Conservation (phyloP, 1,284 basidiomycete genomes). For the Takashimella tepidaria region DNA sequence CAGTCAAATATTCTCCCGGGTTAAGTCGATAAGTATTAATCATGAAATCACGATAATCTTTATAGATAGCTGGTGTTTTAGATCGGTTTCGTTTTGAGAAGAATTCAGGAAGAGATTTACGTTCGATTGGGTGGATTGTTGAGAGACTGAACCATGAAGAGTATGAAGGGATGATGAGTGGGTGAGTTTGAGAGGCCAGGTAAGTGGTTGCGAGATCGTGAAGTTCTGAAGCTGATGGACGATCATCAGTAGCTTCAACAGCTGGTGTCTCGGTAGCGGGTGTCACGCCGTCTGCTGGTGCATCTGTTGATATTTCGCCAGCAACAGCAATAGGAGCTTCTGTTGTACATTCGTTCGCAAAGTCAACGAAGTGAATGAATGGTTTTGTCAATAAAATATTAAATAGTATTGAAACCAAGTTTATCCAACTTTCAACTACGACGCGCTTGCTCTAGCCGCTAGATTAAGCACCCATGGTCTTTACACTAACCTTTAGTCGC, state of each 20-base stretch:
- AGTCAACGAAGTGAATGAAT: too few species aligned
- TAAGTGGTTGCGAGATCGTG: slow-evolving; percentile 56
- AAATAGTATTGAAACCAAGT: too few species aligned
- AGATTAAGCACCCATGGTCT: too few species aligned
- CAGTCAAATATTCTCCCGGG: slow-evolving; percentile 93
- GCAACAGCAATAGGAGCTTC: too few species aligned
- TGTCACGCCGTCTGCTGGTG: slow-evolving; percentile 9
- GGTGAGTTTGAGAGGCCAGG: slow-evolving; percentile 93
- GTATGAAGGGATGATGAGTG: slow-evolving; percentile 95
- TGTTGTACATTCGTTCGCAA: too few species aligned
- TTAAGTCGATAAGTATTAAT: slow-evolving; percentile 95
- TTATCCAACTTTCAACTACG: too few species aligned
- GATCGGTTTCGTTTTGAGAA: slow-evolving; percentile 93
- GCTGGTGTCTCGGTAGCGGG: slow-evolving; percentile 21
- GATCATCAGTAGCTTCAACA: slow-evolving; percentile 18
- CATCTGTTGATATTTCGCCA: too few species aligned
- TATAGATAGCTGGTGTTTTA: slow-evolving; percentile 96
- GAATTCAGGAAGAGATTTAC: slow-evolving; percentile 91
- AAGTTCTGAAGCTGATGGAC: slow-evolving; percentile 38
- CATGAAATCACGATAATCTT: slow-evolving; percentile 99
- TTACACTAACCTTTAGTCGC: slow-evolving; percentile 18
- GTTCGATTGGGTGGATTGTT: slow-evolving; percentile 87
- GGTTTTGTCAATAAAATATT: too few species aligned
- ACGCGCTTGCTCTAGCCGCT: too few species aligned
- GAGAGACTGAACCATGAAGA: slow-evolving; percentile 97